Conservation (phyloP, 208 protist species). For the Leishmania braziliensis region DNA sequence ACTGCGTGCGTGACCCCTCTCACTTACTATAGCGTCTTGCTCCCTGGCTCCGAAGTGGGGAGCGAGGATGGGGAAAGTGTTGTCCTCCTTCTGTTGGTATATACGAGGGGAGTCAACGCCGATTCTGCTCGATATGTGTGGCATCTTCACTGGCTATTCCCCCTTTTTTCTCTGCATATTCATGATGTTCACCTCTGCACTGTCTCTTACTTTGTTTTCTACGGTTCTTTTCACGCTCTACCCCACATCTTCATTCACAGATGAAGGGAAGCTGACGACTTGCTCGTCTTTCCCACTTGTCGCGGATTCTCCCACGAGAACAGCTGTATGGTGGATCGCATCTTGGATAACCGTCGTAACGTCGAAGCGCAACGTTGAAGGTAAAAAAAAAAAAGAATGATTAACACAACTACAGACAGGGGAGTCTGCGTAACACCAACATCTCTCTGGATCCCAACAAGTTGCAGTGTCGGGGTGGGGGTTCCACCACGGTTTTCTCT, state of each 20-base stretch:
- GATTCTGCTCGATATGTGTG: not conserved
- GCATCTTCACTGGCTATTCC: not conserved
- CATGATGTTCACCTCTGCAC: not conserved
- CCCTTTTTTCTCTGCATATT: not conserved
- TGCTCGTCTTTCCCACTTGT: not conserved
- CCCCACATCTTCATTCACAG: not conserved
- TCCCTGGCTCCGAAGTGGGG: not conserved
- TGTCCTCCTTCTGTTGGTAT: not conserved
- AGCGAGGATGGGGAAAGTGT: not conserved
- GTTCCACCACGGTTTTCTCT: not conserved
- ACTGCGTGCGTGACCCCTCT: not conserved
- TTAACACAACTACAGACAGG: not conserved
- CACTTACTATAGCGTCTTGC: not conserved
- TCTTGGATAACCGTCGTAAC: not conserved
- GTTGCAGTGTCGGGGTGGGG: not conserved
- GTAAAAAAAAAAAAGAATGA: not conserved
- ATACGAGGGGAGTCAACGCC: not conserved
- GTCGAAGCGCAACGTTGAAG: not conserved
- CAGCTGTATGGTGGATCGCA: not conserved
- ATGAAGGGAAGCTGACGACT: not conserved
- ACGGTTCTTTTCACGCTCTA: not conserved
- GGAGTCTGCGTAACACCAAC: not conserved
- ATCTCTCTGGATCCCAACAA: not conserved
- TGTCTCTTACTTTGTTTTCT: not conserved
- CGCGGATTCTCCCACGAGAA: not conserved